These are phyloP conservation scores for Lichtheimia ornata DNA, from an alignment of 371 early-diverging fungal genomes.

Conservation along the genomic window DNA sequence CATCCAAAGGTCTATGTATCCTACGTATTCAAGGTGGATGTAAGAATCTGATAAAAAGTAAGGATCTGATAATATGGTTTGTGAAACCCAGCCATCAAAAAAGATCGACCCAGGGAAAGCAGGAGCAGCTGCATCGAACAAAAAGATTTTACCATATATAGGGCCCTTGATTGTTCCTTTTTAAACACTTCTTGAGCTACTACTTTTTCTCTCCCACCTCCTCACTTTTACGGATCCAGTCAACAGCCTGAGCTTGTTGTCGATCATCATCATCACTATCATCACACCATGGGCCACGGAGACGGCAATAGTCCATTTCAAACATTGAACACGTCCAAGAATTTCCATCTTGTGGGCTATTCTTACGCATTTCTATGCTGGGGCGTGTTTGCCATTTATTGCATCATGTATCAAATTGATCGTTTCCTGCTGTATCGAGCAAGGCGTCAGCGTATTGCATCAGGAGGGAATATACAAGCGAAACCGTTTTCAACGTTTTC, in stretches of 20 bases:
- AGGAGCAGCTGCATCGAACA: background rate
- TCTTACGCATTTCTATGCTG: slow-evolving; percentile 44
- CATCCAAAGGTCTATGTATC: too few relatives aligned
- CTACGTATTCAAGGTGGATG: too few relatives aligned
- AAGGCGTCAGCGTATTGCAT: slow-evolving; percentile 19
- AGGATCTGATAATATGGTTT: slow-evolving; percentile 1
- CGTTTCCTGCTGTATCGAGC: slow-evolving; percentile 26
- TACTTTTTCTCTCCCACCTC: too few relatives aligned
- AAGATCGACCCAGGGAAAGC: background rate
- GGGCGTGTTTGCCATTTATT: slow-evolving; percentile 43
- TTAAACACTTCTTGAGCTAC: too few relatives aligned
- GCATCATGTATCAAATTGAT: slow-evolving; percentile 34
- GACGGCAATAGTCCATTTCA: background rate
- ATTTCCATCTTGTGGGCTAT: slow-evolving; percentile 25
- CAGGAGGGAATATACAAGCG: background rate
- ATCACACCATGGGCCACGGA: background rate
- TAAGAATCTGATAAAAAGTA: slow-evolving; percentile 1
- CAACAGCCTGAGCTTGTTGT: background rate
- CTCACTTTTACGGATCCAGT: too few relatives aligned
- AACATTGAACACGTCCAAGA: slow-evolving; percentile 8
- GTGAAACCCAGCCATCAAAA: background rate
- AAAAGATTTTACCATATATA: too few relatives aligned
- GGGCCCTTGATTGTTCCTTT: too few relatives aligned
- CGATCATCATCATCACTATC: background rate
- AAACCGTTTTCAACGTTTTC: slow-evolving; percentile 9